Percentiles rank a stretch among this genome's conserved stretches.
Evolutionary conservation across 2,329 filamentous ascomycete genomes (phyloP).

Genomic region (Fusarium abutilonis): DNA sequence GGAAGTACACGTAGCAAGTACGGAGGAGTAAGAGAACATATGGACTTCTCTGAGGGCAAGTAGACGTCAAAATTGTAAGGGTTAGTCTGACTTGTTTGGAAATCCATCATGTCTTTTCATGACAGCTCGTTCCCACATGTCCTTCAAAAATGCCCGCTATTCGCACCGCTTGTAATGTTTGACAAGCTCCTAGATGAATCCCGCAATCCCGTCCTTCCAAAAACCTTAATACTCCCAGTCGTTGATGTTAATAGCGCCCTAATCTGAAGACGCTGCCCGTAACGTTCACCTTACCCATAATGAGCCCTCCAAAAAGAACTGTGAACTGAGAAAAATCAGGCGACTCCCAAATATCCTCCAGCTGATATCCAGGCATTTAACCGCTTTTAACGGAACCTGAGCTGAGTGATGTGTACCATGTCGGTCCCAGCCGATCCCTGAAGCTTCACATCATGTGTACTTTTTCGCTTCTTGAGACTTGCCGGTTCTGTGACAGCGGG

Average conservation of each 20-base stretch:
- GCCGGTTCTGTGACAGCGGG: not conserved
- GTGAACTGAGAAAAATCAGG: not conserved
- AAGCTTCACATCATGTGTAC: constrained; percentile 2
- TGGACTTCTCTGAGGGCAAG: not conserved
- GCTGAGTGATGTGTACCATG: not conserved
- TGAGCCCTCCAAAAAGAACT: constrained; percentile 6
- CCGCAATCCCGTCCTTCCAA: constrained; percentile 1
- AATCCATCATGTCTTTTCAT: not conserved
- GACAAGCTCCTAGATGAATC: constrained; percentile 4
- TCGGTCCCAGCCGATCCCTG: not conserved
- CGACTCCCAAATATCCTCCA: not conserved
- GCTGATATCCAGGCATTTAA: not conserved
- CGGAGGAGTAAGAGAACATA: not conserved
- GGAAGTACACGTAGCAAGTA: constrained; percentile 7
- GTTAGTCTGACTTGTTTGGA: not conserved
- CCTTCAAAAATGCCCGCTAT: constrained; percentile 5
- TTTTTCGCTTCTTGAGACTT: constrained; percentile 19
- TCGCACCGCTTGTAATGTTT: not conserved
- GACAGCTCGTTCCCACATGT: not conserved
- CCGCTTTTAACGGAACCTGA: constrained; percentile 7
- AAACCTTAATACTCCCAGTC: not conserved
- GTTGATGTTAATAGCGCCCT: constrained; percentile 7
- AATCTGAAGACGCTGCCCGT: not conserved
- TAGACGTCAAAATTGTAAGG: not conserved
- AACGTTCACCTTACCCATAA: constrained; percentile 4